A percentile compares a stretch with the other conserved stretches of the same genome.
These are phyloP conservation scores for Fusarium concolor DNA, from an alignment of 2,329 filamentous ascomycete genomes.

Conservation along the genomic window DNA sequence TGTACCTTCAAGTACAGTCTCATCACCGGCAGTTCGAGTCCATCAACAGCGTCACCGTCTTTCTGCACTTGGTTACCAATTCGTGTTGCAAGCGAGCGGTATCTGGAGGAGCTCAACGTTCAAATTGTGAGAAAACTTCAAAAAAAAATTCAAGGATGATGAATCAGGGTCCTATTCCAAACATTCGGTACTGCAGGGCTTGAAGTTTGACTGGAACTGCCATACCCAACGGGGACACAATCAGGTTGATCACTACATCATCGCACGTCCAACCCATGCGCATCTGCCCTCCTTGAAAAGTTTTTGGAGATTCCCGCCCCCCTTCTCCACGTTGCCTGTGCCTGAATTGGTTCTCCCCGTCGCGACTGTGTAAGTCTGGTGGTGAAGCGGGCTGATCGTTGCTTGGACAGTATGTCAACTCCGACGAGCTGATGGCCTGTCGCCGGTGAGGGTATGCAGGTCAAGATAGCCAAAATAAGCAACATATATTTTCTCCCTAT, in stretches of 20 bases:
- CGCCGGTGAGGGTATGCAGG: constrained; percentile 22
- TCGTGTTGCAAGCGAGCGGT: constrained; percentile 12
- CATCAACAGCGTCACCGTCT: not conserved
- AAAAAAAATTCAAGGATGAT: constrained; percentile 9
- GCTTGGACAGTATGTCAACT: constrained; percentile 26
- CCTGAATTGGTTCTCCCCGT: constrained; percentile 22
- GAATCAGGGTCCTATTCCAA: constrained; percentile 40
- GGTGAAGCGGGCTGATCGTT: constrained; percentile 39
- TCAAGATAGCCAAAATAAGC: constrained; percentile 22
- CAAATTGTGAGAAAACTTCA: not conserved
- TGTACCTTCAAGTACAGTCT: constrained; percentile 4
- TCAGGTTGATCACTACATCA: constrained; percentile 42
- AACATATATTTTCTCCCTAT: constrained; percentile 19
- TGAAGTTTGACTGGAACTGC: constrained; percentile 28
- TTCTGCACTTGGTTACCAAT: constrained; percentile 3
- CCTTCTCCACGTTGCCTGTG: constrained; percentile 28
- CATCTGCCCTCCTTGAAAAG: constrained; percentile 29
- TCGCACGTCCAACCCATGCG: constrained; percentile 39
- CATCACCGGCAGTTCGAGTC: constrained; percentile 9
- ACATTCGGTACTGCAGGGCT: constrained; percentile 30
- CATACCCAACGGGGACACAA: constrained; percentile 36
- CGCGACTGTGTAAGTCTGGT: constrained; percentile 14
- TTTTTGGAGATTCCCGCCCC: constrained; percentile 30
- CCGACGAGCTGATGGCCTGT: constrained; percentile 33
- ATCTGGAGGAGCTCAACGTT: not conserved